These are phyloP conservation scores for Clohesyomyces aquaticus DNA, from an alignment of 495 filamentous ascomycete genomes.

Conservation along the genomic window DNA sequence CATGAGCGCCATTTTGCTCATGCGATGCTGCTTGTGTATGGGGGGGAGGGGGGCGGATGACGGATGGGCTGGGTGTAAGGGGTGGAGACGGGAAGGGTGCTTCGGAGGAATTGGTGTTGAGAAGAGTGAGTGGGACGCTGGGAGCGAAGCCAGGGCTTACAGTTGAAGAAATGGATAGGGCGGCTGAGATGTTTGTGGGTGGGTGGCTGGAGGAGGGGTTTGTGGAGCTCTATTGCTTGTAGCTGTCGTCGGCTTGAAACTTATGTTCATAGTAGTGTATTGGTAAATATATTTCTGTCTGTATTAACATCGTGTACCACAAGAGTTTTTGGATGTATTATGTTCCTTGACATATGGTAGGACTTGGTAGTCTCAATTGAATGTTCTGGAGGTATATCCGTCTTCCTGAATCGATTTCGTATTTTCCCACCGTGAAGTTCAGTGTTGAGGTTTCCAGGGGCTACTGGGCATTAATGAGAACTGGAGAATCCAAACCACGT, in stretches of 20 bases:
- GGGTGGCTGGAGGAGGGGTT: slow-evolving; percentile 11
- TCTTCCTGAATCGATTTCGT: too few relatives aligned
- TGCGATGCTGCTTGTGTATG: slow-evolving; percentile 14
- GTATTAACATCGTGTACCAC: background rate
- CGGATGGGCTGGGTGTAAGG: slow-evolving; percentile 6
- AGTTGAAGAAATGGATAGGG: slow-evolving; percentile 16
- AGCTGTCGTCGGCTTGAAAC: background rate
- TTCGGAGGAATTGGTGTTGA: slow-evolving; percentile 6
- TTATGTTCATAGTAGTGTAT: background rate
- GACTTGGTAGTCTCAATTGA: background rate
- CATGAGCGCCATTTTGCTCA: slow-evolving; percentile 12
- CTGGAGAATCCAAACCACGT: too few relatives aligned
- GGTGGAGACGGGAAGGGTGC: slow-evolving; percentile 7
- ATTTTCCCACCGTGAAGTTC: too few relatives aligned
- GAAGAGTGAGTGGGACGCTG: slow-evolving; percentile 8
- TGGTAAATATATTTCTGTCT: background rate
- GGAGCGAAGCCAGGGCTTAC: slow-evolving; percentile 9
- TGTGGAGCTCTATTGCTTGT: slow-evolving; percentile 19
- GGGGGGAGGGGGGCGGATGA: slow-evolving; percentile 6
- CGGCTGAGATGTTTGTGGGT: slow-evolving; percentile 19
- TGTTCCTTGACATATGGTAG: background rate
- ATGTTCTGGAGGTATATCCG: too few relatives aligned
- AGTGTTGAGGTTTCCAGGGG: too few relatives aligned
- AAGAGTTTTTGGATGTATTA: background rate
- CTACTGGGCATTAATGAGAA: too few relatives aligned